Evolutionary conservation across 139 green algal species (phyloP), one percentile per base, ranked within the genome.

Genomic region (Zygnema cylindricum): DNA sequence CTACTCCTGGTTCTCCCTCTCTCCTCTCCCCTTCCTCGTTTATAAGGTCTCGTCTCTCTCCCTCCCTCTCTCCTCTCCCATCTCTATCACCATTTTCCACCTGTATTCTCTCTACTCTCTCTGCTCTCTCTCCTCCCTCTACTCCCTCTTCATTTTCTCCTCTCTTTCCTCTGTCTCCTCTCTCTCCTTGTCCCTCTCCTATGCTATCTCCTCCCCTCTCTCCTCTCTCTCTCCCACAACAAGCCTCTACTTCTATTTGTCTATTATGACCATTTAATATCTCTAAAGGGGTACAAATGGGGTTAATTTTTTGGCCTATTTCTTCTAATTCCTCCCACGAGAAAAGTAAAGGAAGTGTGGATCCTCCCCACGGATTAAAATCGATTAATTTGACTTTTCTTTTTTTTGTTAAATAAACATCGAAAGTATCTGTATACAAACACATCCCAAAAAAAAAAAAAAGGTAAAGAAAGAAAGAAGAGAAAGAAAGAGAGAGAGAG

Each of bases 261-360:
- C n/a, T 30, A 73, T 30, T 39, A 73, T 30, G 57, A 30, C 57
- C 57, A 73, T 73, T 73, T 73, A 30, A 30, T 30, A 73, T 30
- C 57, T 30, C 57, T 39, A 73, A 30, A 30, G 57, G 30, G n/a
- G n/a, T n/a, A n/a, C n/a, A n/a, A n/a, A n/a, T n/a, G n/a, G n/a
- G n/a, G n/a, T n/a, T n/a, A 85, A 22, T 85, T 22, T 21, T n/a
- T n/a, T n/a, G n/a, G n/a, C n/a, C n/a, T n/a, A 88, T 30, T 1
- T 85, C 77, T 21, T 89, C 38, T 7, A 93, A 55, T 36, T 93
- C 91, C 21, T 92, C 32, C 96, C 96, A 98, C 25, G 85, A 85
- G 89, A 97, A 99, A 2, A 99, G 93, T 81, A 98, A 94, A 16
- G 97, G 95, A 0, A 93, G 92, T 3, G 96, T 98, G 32, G 93